Evolutionary conservation across 2,329 filamentous ascomycete genomes (phyloP).

Genomic region (Fusarium kyushuense): DNA sequence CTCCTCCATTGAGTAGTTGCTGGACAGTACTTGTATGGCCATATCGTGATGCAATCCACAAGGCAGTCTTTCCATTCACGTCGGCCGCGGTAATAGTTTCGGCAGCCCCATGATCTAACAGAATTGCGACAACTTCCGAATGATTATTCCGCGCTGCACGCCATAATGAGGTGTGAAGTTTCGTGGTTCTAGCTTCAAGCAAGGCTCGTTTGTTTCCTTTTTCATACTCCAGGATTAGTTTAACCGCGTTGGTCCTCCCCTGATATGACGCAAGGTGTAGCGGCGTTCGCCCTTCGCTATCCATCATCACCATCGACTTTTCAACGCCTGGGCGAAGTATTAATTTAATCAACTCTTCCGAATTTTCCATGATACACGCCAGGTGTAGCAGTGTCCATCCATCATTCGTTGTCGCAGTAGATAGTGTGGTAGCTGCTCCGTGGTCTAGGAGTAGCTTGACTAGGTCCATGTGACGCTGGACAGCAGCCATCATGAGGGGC

Average conservation of each 20-base stretch:
- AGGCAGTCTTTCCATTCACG: rapidly evolving
- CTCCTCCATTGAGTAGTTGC: neutral
- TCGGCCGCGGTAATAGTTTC: neutral
- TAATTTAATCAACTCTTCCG: rapidly evolving
- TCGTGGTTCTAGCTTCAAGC: neutral
- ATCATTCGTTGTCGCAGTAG: rapidly evolving
- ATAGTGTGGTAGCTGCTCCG: rapidly evolving
- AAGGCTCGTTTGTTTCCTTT: neutral
- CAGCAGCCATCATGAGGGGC: neutral
- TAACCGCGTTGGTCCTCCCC: rapidly evolving
- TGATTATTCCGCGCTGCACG: neutral
- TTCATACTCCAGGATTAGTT: neutral
- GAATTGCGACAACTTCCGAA: neutral
- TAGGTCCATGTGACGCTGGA: rapidly evolving
- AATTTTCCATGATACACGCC: rapidly evolving
- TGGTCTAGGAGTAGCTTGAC: neutral
- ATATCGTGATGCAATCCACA: neutral
- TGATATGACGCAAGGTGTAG: rapidly evolving
- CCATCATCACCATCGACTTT: rapidly evolving
- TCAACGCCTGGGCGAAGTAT: neutral
- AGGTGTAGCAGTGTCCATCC: rapidly evolving
- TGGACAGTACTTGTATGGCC: neutral
- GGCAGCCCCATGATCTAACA: neutral
- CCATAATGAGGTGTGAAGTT: neutral
- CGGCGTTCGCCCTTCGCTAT: rapidly evolving